phyloP scores from a whole-genome alignment of 805 yeast species.

The Ascoidea rubescens region DNA sequence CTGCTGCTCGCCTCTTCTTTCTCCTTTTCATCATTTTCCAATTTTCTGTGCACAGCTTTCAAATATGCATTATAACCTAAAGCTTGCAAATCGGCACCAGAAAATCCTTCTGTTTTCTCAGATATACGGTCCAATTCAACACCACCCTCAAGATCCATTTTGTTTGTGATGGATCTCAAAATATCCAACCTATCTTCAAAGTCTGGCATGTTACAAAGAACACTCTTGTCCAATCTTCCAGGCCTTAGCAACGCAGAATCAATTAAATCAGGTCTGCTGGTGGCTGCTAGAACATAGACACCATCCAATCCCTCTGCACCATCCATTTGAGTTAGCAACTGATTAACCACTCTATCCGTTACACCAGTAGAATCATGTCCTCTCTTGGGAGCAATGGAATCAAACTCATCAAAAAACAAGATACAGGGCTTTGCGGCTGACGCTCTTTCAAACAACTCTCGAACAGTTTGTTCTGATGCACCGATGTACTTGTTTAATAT shows the following conservation, averaged over 20 bases:
- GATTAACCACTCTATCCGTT: slow-evolving; percentile 94
- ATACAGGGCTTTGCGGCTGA: slow-evolving; percentile 92
- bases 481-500: slow-evolving; percentile 91
- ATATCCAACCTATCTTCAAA: slow-evolving; percentile 62
- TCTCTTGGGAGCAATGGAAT: slow-evolving; percentile 93
- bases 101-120: slow-evolving; percentile 51
- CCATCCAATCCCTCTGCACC: slow-evolving; percentile 98
- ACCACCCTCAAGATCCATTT: slow-evolving; percentile 41
- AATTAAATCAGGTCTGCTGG: slow-evolving; percentile 88
- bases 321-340: slow-evolving; percentile 94
- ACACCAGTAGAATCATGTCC: slow-evolving; percentile 98
- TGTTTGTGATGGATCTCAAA: slow-evolving; percentile 38
- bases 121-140: slow-evolving; percentile 48
- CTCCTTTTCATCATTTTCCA: slow-evolving; percentile 28
- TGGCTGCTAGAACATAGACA: slow-evolving; percentile 92
- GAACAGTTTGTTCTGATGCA: slow-evolving; percentile 88
- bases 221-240: slow-evolving; percentile 87
- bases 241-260: slow-evolving; percentile 93
- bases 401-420: slow-evolving; percentile 88
- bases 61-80: slow-evolving; percentile 82
- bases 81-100: slow-evolving; percentile 95
- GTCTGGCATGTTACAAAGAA: slow-evolving; percentile 80
- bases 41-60: slow-evolving; percentile 64
- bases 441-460: slow-evolving; percentile 89
- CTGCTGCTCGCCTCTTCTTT: slow-evolving; percentile 11